Evolutionary conservation across 805 yeast species (phyloP), one percentile per base, ranked within the genome.

Genomic region (Scheffersomyces spartinae): DNA sequence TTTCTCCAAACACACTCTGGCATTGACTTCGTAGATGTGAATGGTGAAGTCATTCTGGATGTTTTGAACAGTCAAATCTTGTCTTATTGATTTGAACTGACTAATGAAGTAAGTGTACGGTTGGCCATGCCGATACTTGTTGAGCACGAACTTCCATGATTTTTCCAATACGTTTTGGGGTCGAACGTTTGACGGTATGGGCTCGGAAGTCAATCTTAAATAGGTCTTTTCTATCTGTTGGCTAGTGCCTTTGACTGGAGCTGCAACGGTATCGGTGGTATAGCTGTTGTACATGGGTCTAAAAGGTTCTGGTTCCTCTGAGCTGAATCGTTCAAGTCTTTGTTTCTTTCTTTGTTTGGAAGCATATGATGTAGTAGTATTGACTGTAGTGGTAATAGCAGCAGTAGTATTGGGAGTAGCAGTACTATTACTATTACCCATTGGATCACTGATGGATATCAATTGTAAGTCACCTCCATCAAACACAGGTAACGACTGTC

Each of bases 11-110:
- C 96, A 94, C n/a, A 86, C 58, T 25, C 85, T 69, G 4, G 91
- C 91, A 49, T 88, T 94, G 3, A 74, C 66, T 49, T 84, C 91
- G 49, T 91, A 88, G 0, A 84, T 94, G 28, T 55, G 44, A 5
- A 84, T 69, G 0, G 95, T 71, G 44, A 91, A 81, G 22, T 68
- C 74, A 41, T 73, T 73, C 40, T 76, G 76, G 22, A 88, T 75
- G 43, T 80, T 80, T 52, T 88, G 98, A 7, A 88, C 96, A 3
- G 93, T 81, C 35, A 88, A 53, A 52, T 88, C 98, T 51, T 88
- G 98, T 39, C 98, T 64, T 32, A 91, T 66, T 0, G 96, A 81
- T 51, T 86, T 88, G 44, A 88, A 70, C 52, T 88, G 98, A 47
- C 83, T 91, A 43, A 88, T 78, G 8, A 82, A 51, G 47, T 88